Percentiles rank a stretch among this genome's conserved stretches.
Conservation (phyloP, 306 rosid genomes). For the Cucumis melo region DNA sequence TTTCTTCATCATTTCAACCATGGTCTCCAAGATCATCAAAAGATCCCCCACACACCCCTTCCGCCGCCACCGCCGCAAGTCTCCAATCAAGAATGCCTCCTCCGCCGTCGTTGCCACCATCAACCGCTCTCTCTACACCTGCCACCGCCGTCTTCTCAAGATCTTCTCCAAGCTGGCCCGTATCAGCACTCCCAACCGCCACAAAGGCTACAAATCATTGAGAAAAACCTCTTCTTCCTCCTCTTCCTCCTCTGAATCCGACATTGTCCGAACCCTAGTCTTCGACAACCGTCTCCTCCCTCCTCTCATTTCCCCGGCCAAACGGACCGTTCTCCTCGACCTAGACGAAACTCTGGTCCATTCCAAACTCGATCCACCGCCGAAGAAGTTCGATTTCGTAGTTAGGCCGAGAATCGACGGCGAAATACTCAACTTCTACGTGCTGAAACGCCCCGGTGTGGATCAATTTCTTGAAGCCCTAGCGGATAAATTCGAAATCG, state of each 20-base stretch:
- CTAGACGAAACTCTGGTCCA: constrained; percentile 80
- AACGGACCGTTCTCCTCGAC: constrained; percentile 56
- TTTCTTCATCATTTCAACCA: background rate
- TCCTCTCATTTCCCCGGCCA: constrained; percentile 13
- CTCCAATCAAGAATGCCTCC: constrained; percentile 41
- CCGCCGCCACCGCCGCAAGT: constrained; percentile 44
- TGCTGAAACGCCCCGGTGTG: constrained; percentile 70
- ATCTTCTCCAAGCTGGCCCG: constrained; percentile 50
- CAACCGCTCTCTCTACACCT: constrained; percentile 22
- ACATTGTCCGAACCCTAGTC: constrained; percentile 23
- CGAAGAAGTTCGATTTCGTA: constrained; percentile 51
- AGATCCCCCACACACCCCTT: constrained; percentile 35
- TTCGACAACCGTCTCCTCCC: constrained; percentile 22
- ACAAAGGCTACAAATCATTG: constrained; percentile 41
- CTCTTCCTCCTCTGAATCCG: background rate
- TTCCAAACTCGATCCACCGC: constrained; percentile 37
- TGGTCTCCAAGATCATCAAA: constrained; percentile 62
- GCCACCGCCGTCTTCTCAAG: constrained; percentile 67
- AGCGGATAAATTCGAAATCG: constrained; percentile 51
- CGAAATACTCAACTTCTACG: constrained; percentile 44
- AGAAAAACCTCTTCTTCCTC: constrained; percentile 15
- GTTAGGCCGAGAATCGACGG: constrained; percentile 68
- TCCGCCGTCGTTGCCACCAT: constrained; percentile 43
- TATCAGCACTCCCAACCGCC: constrained; percentile 30
- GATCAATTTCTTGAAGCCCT: constrained; percentile 45